Evolutionary conservation across 192 early-diverging fungal species (phyloP).

Genomic region (Phlyctochytrium arcticum): DNA sequence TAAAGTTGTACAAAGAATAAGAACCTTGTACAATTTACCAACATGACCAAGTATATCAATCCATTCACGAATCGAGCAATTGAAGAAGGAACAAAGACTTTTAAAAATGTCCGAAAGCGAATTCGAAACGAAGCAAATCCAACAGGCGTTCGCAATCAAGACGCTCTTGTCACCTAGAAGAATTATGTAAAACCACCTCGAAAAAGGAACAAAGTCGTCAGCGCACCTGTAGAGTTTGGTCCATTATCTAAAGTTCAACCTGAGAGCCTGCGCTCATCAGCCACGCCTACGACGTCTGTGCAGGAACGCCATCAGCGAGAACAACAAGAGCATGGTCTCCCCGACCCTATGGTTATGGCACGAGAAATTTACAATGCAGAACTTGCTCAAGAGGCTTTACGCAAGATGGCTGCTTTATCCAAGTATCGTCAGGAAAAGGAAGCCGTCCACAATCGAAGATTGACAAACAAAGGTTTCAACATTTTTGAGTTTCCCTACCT

Average conservation of each 20-base stretch:
- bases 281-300: neutral
- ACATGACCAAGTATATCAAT: neutral
- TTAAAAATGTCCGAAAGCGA: neutral
- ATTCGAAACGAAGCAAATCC: neutral
- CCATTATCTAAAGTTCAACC: no score
- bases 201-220: neutral
- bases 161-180: neutral
- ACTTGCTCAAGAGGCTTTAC: neutral
- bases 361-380: neutral
- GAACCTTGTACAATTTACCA: neutral
- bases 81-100: neutral
- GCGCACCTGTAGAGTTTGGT: no score
- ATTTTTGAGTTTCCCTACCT: neutral
- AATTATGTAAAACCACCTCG: neutral
- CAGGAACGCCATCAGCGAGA: neutral
- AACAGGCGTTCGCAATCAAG: neutral
- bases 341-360: neutral
- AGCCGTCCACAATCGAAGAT: neutral
- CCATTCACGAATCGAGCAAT: constrained; percentile 1
- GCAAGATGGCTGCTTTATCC: neutral
- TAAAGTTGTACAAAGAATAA: neutral
- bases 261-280: no score
- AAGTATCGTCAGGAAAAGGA: neutral
- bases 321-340: neutral
- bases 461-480: neutral